Evolutionary conservation across 495 filamentous ascomycete genomes (phyloP).

Genomic region (Penicillium mononematosum): DNA sequence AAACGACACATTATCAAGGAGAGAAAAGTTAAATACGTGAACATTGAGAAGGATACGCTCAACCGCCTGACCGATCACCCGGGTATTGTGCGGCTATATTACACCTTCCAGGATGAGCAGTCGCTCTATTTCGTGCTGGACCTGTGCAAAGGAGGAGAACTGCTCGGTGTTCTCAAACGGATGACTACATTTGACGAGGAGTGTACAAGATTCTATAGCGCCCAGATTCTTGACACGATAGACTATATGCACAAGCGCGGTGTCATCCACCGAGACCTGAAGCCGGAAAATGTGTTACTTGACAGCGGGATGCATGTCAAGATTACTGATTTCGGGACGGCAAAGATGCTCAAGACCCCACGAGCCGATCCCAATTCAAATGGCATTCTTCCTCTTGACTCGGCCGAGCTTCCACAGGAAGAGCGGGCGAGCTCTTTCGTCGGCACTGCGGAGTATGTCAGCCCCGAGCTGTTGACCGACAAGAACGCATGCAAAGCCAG

Average conservation of each 20-base stretch:
- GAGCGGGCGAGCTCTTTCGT: constrained; percentile 91
- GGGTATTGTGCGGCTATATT: constrained; percentile 94
- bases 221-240: constrained; percentile 93
- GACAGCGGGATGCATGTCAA: constrained; percentile 97
- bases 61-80: constrained; percentile 96
- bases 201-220: constrained; percentile 91
- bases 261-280: constrained; percentile 95
- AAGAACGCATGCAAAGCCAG: constrained; percentile 98
- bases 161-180: constrained; percentile 88
- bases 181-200: constrained; percentile 94
- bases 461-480: constrained; percentile 89
- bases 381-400: constrained; percentile 49
- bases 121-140: constrained; percentile 97
- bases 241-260: constrained; percentile 97
- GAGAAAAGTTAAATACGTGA: constrained; percentile 99
- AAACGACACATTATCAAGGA: constrained; percentile 99
- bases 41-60: constrained; percentile 97
- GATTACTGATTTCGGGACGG: constrained; percentile 98
- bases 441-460: constrained; percentile 97
- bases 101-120: constrained; percentile 96
- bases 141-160: constrained; percentile 86
- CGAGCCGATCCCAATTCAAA: constrained; percentile 46
- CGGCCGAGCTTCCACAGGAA: constrained; percentile 58
- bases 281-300: constrained; percentile 95
- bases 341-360: constrained; percentile 79